Evolutionary conservation across 2,329 filamentous ascomycete species (phyloP), one percentile per base, ranked within the genome.

Genomic region (Cordyceps cicadae): DNA sequence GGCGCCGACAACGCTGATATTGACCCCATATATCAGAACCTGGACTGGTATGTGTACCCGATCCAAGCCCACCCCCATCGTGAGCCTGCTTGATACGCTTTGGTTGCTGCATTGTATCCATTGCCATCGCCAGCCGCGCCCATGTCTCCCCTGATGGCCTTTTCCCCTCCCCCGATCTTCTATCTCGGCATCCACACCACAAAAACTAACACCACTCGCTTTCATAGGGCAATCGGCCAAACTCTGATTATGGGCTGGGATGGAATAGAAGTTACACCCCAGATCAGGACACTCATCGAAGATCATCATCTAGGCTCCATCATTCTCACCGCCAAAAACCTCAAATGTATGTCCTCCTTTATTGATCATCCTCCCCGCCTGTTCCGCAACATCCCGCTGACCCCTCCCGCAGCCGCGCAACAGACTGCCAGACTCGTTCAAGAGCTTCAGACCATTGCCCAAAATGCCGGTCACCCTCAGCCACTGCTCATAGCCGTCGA

Each of bases 401-500:
- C 57, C 14, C 21, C 9, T 65, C 65, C 73, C 66, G 67, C 72
- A 97, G 93, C 92, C 69, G 93, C 92, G 63, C 87, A 96, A 71
- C 89, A 97, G 70, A 92, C 93, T 37, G 92, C 93, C 49, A 84
- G 83, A 69, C 81, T 97, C 48, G 90, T 96, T 34, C 88, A 94
- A 70, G 92, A 97, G 70, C 80, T 99, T 50, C 94, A 99, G 74
- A 92, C 87, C 54, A 93, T 96, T 70, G 94, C 94, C 43, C 89
- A 90, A 70, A 84, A 95, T 74, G 88, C 93, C 62, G 93, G 93
- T 21, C 93, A 97, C 73, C 88, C 89, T 3, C 87, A 93, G 3
- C 94, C 94, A 2, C 77, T 99, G 19, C 80, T 95, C 59, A 97
- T 99, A 67, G 92, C 89, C 45, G 79, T 97, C 43, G 94, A 97